Conservation (phyloP, 1,139 yeast genomes). For the Pichia sp. region DNA sequence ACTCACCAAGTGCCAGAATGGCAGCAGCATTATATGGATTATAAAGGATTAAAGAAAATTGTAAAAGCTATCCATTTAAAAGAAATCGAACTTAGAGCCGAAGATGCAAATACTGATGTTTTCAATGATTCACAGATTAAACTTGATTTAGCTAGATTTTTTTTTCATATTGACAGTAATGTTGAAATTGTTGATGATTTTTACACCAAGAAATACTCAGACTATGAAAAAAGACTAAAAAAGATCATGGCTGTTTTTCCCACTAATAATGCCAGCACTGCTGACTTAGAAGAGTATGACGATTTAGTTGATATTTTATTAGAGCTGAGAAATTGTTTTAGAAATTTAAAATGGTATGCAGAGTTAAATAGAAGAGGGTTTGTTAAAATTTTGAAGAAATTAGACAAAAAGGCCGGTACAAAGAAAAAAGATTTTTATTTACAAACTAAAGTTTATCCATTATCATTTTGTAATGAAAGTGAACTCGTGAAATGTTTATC, state of each 20-base stretch:
- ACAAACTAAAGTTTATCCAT: conserved; percentile 61
- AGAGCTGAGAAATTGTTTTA: conserved; percentile 69
- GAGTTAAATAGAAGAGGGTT: conserved; percentile 90
- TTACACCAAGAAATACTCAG: conserved; percentile 65
- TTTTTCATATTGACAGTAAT: conserved; percentile 73
- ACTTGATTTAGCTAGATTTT: conserved; percentile 54
- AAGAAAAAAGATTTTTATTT: conserved; percentile 63
- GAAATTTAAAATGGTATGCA: conserved; percentile 89
- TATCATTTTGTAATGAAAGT: conserved; percentile 70
- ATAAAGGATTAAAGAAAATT: conserved; percentile 75
- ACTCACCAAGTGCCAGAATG: conserved; percentile 94
- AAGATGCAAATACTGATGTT: conserved; percentile 18
- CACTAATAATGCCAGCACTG: conserved; percentile 14
- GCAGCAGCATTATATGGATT: conserved; percentile 74
- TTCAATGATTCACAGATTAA: conserved; percentile 37
- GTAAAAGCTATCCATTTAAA: conserved; percentile 48
- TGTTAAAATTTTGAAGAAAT: conserved; percentile 79
- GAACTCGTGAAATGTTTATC: conserved; percentile 52
- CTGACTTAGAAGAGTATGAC: conserved; percentile 64
- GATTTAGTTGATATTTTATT: conserved; percentile 71
- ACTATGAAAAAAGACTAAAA: conserved; percentile 64
- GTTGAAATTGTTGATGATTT: conserved; percentile 77
- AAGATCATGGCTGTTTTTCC: conserved; percentile 34
- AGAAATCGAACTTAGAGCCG: conserved; percentile 26
- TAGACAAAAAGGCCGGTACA: conserved; percentile 80